Base-by-base conservation (phyloP, 257 asterid genomes). In the Nicotiana otophora region DNA sequence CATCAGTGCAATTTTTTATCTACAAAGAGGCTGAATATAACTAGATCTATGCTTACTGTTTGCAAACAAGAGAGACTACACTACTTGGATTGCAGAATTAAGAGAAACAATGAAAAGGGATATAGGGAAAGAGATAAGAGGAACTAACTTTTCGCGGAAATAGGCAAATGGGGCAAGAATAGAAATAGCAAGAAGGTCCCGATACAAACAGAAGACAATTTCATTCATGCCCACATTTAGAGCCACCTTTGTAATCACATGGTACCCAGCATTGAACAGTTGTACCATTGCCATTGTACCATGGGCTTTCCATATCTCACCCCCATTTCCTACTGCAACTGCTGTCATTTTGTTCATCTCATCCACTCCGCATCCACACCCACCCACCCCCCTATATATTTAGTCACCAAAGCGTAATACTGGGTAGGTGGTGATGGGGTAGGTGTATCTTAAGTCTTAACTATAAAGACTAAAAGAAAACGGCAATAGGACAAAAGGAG, bases 221-320 rank as follows among this genome's bases (percentile, higher is more conserved):
- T 96, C 95, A 87, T 91, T 96, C 76, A 94, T 87, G 48, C 99
- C 99, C 74, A 92, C 97, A 82, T 93, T 92, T 82, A 96, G 98
- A 26, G 99, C 99, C 51, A 96, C 91, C 81, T 95, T 96, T 53
- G 98, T 93, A 84, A 96, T 89, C 83, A 96, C 98, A 87, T 96
- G 99, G 88, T 92, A 91, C 0, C 92, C 98, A 83, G 98, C 97
- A 83, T 82, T 76, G 86, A 91, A 86, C 54, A 96, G 85, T 91
- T 94, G 98, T 54, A 96, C 98, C 87, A 88, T 79, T 79, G 91
- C 98, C 98, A 96, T 90, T 64, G 97, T 97, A 86, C 86, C 42
- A 79, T 96, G 98, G 12, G 99, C 99, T 86, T 85, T 87, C 92
- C 89, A 80, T 10, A 86, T 91, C 81, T 92, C 97, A 81, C 90